phyloP scores from a whole-genome alignment of 345 rosid species.

The Populus nigra region DNA sequence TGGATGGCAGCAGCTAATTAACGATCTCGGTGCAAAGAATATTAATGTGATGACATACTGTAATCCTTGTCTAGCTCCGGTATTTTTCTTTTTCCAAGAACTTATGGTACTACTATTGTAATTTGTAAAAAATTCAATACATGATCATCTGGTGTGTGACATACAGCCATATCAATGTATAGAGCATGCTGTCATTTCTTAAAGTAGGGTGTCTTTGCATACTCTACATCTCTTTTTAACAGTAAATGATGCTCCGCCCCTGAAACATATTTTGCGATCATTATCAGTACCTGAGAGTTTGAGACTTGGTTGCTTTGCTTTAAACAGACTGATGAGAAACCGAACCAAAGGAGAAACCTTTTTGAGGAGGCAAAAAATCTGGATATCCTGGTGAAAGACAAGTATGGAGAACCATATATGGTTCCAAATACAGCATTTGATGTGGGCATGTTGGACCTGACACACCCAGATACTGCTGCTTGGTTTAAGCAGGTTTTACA shows the following conservation, averaged over 20 bases:
- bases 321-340: constrained; percentile 46
- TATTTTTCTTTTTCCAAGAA: constrained; percentile 17
- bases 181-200: neutral
- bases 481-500: constrained; percentile 68
- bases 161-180: neutral
- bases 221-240: neutral
- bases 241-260: no score
- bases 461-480: constrained; percentile 53
- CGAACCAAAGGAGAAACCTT: constrained; percentile 50
- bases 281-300: neutral
- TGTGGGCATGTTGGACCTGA: constrained; percentile 76
- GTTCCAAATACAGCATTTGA: constrained; percentile 73
- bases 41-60: constrained; percentile 74
- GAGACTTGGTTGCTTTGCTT: constrained; percentile 9
- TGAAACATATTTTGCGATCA: no score
- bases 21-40: constrained; percentile 46
- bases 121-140: neutral
- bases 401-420: constrained; percentile 55
- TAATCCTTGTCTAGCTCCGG: constrained; percentile 77
- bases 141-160: neutral
- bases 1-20: constrained; percentile 53
- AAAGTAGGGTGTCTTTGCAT: neutral
- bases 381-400: constrained; percentile 56
- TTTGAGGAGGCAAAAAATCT: constrained; percentile 61
- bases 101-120: neutral